Base-by-base conservation (phyloP, 2,329 filamentous ascomycete genomes). In the Trichophyton simii region DNA sequence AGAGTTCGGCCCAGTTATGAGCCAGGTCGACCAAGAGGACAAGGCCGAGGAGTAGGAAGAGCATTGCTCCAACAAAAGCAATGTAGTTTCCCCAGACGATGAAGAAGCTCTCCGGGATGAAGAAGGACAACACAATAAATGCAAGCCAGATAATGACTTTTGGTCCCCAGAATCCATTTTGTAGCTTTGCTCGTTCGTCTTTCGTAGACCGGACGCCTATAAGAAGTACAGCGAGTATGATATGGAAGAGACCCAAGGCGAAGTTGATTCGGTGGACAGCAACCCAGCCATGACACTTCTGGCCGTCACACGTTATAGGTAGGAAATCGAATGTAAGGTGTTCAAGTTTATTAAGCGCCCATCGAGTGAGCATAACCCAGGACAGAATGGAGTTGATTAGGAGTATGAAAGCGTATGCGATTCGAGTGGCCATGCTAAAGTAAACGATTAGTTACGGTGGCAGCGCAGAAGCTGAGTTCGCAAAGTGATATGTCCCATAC, bases 121-220 rank as follows among this genome's bases (percentile, higher is more conserved):
- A 84, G 79, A 97, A 99, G 28, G 91, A 95, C 62, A 95, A 72
- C 63, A 96, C 89, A 63, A 97, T 85, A 67, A 97, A 83, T 13
- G 81, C 84, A 58, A 96, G 72, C 94, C 94, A 99, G 59, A 86
- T 84, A 63, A 96, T 83, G 62, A 99, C 82, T 78, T 99, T 99
- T 54, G 94, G 94, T 1, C 91, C 94, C 94, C 94, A 99, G 76
- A 90, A 99, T n/a, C 92, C 94, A 76, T 99, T 99, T 72, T 99
- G 94, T 60, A 99, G 82, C 18, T 85, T 83, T 1, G 94, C 91
- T 66, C 94, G 87, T 52, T 88, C 87, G 72, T 95, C 88, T 73
- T 89, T 94, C 25, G 91, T 94, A 57, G 86, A 90, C 60, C 83
- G 84, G 59, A 99, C 91, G 59, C 94, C 94, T 61, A 97, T 80